These are phyloP conservation scores for Lactarius psammicola DNA, from an alignment of 768 basidiomycete genomes.

Conservation along the genomic window DNA sequence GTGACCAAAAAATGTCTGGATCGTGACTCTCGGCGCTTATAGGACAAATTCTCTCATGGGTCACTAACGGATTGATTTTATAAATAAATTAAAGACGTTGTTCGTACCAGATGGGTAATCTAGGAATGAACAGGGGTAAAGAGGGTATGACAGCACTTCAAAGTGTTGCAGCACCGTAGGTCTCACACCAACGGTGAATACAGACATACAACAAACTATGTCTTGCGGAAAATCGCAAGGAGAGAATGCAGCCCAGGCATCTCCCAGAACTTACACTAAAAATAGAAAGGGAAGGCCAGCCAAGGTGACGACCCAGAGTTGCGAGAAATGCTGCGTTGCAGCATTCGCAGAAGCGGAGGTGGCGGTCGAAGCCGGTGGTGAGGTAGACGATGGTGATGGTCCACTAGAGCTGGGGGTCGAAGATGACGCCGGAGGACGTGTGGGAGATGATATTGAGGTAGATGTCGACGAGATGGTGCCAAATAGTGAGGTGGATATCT, in stretches of 20 bases:
- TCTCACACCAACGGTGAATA: neutral
- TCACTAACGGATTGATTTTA: too few relatives aligned
- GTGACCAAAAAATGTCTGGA: neutral
- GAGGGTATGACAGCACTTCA: neutral
- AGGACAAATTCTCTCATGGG: neutral
- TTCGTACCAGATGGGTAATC: neutral
- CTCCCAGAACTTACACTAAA: neutral
- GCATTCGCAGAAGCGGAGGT: slow-evolving; percentile 1
- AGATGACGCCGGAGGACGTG: neutral
- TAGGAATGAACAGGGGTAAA: neutral
- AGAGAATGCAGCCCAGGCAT: neutral
- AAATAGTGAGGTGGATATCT: slow-evolving; percentile 14
- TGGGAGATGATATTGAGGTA: neutral
- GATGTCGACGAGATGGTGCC: neutral
- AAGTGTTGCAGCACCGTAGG: neutral
- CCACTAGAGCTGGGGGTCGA: neutral
- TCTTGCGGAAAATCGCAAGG: neutral
- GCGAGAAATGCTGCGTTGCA: slow-evolving; percentile 1
- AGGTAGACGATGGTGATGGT: neutral
- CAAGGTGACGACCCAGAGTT: neutral
- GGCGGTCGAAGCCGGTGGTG: neutral
- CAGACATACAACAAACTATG: neutral
- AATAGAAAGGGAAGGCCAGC: slow-evolving; percentile 2
- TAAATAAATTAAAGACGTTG: neutral
- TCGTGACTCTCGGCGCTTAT: neutral